Evolutionary conservation across 352 stramenopile species (phyloP).

Genomic region (Phytophthora megakarya): DNA sequence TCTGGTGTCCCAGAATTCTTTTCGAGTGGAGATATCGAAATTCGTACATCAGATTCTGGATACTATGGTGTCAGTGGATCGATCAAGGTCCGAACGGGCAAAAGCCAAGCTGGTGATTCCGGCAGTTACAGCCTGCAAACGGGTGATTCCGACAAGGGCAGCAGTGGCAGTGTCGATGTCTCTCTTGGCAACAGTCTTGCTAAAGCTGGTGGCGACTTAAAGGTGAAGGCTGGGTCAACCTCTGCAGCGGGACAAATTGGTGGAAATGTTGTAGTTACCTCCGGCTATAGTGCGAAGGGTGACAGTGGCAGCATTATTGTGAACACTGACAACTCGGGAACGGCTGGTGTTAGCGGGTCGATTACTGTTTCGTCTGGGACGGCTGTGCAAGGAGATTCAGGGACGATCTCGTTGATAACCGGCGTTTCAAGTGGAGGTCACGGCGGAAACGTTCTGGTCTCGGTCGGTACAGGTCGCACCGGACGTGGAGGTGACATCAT

Average conservation of each 20-base stretch:
- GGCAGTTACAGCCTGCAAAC: constrained; percentile 61
- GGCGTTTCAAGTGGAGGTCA: constrained; percentile 60
- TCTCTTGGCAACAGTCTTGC: constrained; percentile 27
- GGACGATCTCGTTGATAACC: constrained; percentile 70
- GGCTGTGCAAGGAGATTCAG: constrained; percentile 61
- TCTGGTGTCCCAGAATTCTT: constrained; percentile 47
- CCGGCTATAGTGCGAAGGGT: constrained; percentile 62
- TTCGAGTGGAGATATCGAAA: constrained; percentile 58
- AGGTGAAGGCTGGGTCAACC: constrained; percentile 35
- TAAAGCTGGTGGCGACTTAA: constrained; percentile 30
- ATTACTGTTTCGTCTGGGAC: constrained; percentile 68
- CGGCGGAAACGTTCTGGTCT: constrained; percentile 69
- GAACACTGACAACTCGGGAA: constrained; percentile 74
- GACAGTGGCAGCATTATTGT: constrained; percentile 86
- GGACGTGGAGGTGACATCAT: constrained; percentile 73
- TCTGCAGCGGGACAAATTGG: constrained; percentile 56
- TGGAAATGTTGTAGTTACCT: constrained; percentile 77
- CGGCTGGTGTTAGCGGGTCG: constrained; percentile 73
- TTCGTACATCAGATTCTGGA: constrained; percentile 73
- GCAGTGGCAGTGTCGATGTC: constrained; percentile 31
- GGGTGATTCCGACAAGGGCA: constrained; percentile 51
- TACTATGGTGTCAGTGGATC: constrained; percentile 70
- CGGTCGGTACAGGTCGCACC: constrained; percentile 55
- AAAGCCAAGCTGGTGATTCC: constrained; percentile 58
- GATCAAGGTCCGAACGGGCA: constrained; percentile 63